Conservation (phyloP, 2,329 filamentous ascomycete genomes). For the Gnomoniopsis sp. region DNA sequence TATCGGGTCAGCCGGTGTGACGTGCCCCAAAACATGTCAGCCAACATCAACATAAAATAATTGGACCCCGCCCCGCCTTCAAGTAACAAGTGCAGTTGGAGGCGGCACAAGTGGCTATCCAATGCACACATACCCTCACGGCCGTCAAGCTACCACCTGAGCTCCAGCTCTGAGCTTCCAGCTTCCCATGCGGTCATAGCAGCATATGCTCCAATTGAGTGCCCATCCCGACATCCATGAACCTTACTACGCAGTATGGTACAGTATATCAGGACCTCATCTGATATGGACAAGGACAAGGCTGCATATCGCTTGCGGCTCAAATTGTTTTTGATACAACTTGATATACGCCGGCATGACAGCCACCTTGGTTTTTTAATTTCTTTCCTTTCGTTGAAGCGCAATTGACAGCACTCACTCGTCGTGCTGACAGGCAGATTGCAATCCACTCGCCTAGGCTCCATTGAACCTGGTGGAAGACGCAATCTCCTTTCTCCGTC, state of each 20-base stretch:
- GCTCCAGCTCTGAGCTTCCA: neutral
- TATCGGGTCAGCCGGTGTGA: neutral
- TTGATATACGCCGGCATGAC: neutral
- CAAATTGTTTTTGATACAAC: neutral
- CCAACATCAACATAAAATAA: neutral
- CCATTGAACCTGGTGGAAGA: neutral
- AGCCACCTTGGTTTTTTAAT: neutral
- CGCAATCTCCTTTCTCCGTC: slow-evolving; percentile 10
- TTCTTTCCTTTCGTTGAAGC: neutral
- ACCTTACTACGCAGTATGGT: neutral
- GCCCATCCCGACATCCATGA: neutral
- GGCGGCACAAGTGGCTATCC: neutral
- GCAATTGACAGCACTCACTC: neutral
- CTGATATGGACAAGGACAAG: neutral
- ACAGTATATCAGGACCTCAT: neutral
- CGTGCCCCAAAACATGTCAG: neutral
- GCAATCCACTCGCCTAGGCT: slow-evolving; percentile 6
- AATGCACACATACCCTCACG: neutral
- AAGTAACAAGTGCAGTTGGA: slow-evolving; percentile 5
- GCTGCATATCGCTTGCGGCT: slow-evolving; percentile 1
- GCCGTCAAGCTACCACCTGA: neutral
- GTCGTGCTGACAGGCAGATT: neutral
- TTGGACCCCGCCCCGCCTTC: slow-evolving; percentile 11
- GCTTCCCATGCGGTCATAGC: slow-evolving; percentile 3
- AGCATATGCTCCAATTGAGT: neutral